A percentile compares a stretch with the other conserved stretches of the same genome.
Evolutionary conservation across 352 stramenopile species (phyloP).

Genomic region (Pythium sukuiense): DNA sequence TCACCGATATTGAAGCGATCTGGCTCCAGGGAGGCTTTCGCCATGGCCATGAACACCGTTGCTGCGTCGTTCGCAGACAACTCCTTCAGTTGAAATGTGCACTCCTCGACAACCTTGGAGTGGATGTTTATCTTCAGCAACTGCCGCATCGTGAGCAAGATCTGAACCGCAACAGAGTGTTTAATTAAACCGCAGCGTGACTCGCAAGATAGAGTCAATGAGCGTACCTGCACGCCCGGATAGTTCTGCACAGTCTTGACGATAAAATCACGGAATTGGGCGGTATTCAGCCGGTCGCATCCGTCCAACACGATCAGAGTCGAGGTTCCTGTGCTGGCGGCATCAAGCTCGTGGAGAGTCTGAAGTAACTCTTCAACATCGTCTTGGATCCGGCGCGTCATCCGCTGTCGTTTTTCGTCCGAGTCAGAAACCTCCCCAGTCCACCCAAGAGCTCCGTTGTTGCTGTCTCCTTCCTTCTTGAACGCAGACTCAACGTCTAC

Average conservation of each 20-base stretch:
- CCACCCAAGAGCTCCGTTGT: constrained; percentile 19
- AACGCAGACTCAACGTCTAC: constrained; percentile 42
- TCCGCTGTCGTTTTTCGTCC: constrained; percentile 19
- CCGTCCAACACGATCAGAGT: constrained; percentile 60
- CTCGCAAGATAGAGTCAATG: background rate
- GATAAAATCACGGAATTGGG: constrained; percentile 45
- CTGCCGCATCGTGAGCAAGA: constrained; percentile 26
- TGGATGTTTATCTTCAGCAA: constrained; percentile 20
- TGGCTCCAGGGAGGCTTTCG: constrained; percentile 36
- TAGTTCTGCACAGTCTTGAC: constrained; percentile 39
- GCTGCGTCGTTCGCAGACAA: constrained; percentile 44
- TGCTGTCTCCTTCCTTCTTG: constrained; percentile 2
- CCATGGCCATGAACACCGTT: constrained; percentile 49
- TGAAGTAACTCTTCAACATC: constrained; percentile 19
- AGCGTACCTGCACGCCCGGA: constrained; percentile 43
- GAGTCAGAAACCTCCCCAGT: constrained; percentile 10
- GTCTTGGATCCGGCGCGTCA: constrained; percentile 13
- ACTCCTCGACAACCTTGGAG: constrained; percentile 24
- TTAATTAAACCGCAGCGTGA: background rate
- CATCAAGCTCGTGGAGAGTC: constrained; percentile 12
- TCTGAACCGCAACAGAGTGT: constrained; percentile 5
- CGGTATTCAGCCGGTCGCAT: constrained; percentile 48
- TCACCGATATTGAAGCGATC: constrained; percentile 43
- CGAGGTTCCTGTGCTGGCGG: background rate
- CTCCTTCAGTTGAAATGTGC: constrained; percentile 30